Percentiles rank a stretch among this genome's conserved stretches.
Conservation (phyloP, 208 protist species). For the Trypanosoma avium region DNA sequence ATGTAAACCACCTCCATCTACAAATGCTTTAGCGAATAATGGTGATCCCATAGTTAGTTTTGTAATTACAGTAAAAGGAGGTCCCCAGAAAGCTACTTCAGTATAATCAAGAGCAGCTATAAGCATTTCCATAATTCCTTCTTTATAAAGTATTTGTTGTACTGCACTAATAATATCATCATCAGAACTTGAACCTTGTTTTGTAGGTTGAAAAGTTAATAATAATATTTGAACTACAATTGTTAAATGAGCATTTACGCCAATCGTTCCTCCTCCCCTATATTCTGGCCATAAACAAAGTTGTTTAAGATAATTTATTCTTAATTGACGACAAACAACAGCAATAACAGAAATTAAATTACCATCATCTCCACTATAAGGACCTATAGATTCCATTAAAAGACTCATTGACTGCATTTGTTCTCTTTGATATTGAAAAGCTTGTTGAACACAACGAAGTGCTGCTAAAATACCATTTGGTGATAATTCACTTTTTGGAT, state of each 20-base stretch:
- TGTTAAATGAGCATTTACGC: conserved; percentile 82
- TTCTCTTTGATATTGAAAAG: conserved; percentile 64
- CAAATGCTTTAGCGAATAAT: conserved; percentile 81
- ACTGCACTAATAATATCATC: conserved; percentile 63
- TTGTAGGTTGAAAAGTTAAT: conserved; percentile 47
- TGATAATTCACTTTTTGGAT: conserved; percentile 70
- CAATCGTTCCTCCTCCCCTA: conserved; percentile 73
- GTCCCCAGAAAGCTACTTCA: conserved; percentile 78
- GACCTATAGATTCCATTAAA: conserved; percentile 49
- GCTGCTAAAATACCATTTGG: conserved; percentile 77
- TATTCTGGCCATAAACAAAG: conserved; percentile 80
- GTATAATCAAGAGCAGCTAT: conserved; percentile 81
- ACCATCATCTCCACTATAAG: conserved; percentile 38
- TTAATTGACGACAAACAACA: conserved; percentile 71
- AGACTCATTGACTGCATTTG: conserved; percentile 49
- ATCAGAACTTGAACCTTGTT: conserved; percentile 38
- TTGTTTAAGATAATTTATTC: conserved; percentile 73
- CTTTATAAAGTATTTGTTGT: conserved; percentile 72
- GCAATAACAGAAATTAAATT: conserved; percentile 44
- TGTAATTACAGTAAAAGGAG: conserved; percentile 80
- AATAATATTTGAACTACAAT: conserved; percentile 79
- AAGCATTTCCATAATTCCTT: conserved; percentile 78
- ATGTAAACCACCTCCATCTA: conserved; percentile 86
- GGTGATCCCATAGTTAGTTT: conserved; percentile 76
- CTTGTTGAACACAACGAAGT: conserved; percentile 71